Percentiles rank a stretch among this genome's conserved stretches.
These are phyloP conservation scores for Calonectria pteridis DNA, from an alignment of 2,329 filamentous ascomycete genomes.

Conservation along the genomic window DNA sequence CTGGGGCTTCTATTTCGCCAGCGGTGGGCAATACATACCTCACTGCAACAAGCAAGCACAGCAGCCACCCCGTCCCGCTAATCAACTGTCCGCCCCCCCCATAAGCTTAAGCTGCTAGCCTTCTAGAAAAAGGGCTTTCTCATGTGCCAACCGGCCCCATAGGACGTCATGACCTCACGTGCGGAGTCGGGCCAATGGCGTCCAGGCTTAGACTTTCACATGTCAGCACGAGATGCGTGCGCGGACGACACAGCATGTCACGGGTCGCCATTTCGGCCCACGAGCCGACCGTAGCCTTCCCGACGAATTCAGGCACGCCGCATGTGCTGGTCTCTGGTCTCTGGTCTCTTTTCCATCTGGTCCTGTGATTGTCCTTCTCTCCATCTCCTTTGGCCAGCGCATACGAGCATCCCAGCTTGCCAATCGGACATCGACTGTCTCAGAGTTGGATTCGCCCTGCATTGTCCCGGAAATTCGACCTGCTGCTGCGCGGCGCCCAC, in stretches of 20 bases:
- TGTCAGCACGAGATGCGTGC: constrained; percentile 32
- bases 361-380: not conserved
- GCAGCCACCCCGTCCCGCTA: not conserved
- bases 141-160: not conserved
- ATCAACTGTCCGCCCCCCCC: not conserved
- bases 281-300: constrained; percentile 35
- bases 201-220: constrained; percentile 42
- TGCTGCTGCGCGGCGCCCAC: not conserved
- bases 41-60: not conserved
- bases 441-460: not conserved
- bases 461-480: constrained; percentile 2
- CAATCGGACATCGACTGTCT: not conserved
- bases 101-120: constrained; percentile 3
- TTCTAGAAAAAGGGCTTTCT: constrained; percentile 1
- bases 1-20: not conserved
- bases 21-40: not conserved
- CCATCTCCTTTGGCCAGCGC: not conserved
- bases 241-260: constrained; percentile 30
- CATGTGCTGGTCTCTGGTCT: not conserved
- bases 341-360: not conserved
- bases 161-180: constrained; percentile 26
- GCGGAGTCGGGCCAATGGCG: constrained; percentile 11
- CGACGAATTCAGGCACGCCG: not conserved
- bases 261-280: constrained; percentile 40
- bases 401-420: not conserved